Base-by-base conservation (phyloP, 768 basidiomycete genomes). In the Collybiopsis confluens region DNA sequence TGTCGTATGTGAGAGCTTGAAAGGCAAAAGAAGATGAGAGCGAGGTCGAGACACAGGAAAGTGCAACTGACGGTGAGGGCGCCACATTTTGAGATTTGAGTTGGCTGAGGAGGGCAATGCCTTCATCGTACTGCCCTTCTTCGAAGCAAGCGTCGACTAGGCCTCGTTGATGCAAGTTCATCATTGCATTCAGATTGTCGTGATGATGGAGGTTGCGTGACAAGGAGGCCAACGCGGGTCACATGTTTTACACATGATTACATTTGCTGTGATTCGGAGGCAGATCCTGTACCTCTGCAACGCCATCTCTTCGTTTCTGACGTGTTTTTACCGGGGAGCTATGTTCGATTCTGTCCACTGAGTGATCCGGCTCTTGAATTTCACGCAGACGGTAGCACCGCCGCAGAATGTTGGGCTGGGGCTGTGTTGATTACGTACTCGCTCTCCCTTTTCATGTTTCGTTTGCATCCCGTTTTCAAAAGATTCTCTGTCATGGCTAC, bases 131-230 rank as follows among this genome's bases (percentile, higher is more conserved):
- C 54, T 89, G 86, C 16, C 83, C 81, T 64, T 91, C 89, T 61
- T 91, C 89, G 18, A 90, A 80, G 55, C 84, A 84, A 50, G 76
- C 82, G 62, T 90, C 86, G 18, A 90, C 85, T 3, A 88, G 68
- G 30, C 73, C 75, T 33, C 76, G 73, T 59, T 80, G 78, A 60
- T 79, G 64, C 13, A 65, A 62, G 54, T 67, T 70, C 73, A 82
- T 75, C 49, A 79, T 78, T 9, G 67, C 67, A 54, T 79, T 77
- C 21, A 58, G 57, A 50, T 59, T 8, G 7, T 43, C 21, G 7
- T 11, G 28, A 35, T 9, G n/a, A n/a, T n/a, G n/a, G n/a, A n/a
- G n/a, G n/a, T n/a, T n/a, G n/a, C n/a, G n/a, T n/a, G n/a, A n/a
- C n/a, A n/a, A n/a, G n/a, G n/a, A n/a, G n/a, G n/a, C n/a, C n/a